Evolutionary conservation across 495 filamentous ascomycete genomes (phyloP), one percentile per base, ranked within the genome.

Genomic region (Pseudevernia furfuracea): DNA sequence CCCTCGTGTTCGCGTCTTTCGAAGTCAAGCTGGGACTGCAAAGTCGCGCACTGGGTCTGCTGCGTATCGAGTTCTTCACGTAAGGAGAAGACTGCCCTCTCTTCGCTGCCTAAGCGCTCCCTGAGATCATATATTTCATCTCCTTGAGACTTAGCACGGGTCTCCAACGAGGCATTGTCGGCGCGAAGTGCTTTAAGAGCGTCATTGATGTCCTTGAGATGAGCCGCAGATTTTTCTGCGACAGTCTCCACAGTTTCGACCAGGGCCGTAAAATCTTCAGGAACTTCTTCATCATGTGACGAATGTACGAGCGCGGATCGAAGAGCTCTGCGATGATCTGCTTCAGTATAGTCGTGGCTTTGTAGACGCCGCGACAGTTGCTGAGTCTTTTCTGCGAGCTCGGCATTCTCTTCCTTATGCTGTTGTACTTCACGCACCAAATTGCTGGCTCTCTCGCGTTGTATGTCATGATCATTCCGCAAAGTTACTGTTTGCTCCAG

Each of bases 11-110:
- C 85, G 14, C 79, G 75, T 34, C 86, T 84, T 59, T 88, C 85
- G 39, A 88, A 82, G 11, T 82, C 76, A 30, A 96, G 75, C 67
- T 95, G 89, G 25, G 75, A 74, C 61, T 84, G 79, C 25, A 92
- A 74, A 0, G 82, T 78, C 1, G 74, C 68, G 3, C 82, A 75
- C 67, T 85, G 85, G 7, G 83, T 82, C 63, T 80, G 80, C 66
- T 87, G 84, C 52, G 85, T 78, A 23, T 76, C 70, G 17, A 85
- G 72, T 19, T 79, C 71, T 52, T 80, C 74, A 32, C 67, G 74
- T 28, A 81, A 68, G 34, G 66, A 71, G 41, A 72, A 69, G 10
- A 78, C 36, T 52, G 81, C 74, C 48, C 71, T 69, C 43, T 80
- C 75, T 28, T 72, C 73, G 14, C 68, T 67, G 12, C 79, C 79